Base-by-base conservation (phyloP, 192 early-diverging fungal species). In the Podila epigama region DNA sequence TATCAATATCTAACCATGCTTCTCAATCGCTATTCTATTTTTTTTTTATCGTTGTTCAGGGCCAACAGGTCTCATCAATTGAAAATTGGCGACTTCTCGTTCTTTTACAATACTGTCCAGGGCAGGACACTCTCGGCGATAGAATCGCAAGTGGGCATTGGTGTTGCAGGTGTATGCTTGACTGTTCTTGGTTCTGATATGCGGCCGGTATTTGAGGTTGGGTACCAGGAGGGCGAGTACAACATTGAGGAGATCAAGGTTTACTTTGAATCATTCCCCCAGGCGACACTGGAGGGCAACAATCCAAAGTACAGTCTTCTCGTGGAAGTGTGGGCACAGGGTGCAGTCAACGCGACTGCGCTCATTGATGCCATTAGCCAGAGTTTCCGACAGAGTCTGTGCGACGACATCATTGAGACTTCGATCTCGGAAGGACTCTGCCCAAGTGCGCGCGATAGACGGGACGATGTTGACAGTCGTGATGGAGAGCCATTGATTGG, bases 331-430 rank as follows among this genome's bases (percentile, higher is more conserved):
- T 89, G 87, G 87, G 59, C 71, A 0, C 75, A 84, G 29, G 83
- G 85, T 15, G 51, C 63, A 13, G 68, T 85, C 53, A 81, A 84
- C 51, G 77, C 73, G 0, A 22, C 68, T 0, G 52, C 63, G 0
- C 36, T 88, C 4, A 51, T 84, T 22, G 81, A 86, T 1, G 50
- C 80, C 13, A 57, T 88, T 34, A 67, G 53, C 35, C 66, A 70
- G 39, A 85, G 85, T 51, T 84, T 86, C 53, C 69, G 67, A 10
- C 87, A 87, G 60, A 82, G 80, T 37, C 54, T 88, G 16, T 88
- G 87, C 53, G 87, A 88, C 29, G 86, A 85, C 50, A 78, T 85
- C 22, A 79, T 87, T 42, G 87, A 88, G 66, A 59, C 64, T 12
- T 78, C 70, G 6, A 83, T 87, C 25, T 55, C 55, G 6, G 66